A percentile compares a stretch with the other conserved stretches of the same genome.
Evolutionary conservation across 2,329 filamentous ascomycete species (phyloP).

Genomic region (Aspergillaceae sp.): DNA sequence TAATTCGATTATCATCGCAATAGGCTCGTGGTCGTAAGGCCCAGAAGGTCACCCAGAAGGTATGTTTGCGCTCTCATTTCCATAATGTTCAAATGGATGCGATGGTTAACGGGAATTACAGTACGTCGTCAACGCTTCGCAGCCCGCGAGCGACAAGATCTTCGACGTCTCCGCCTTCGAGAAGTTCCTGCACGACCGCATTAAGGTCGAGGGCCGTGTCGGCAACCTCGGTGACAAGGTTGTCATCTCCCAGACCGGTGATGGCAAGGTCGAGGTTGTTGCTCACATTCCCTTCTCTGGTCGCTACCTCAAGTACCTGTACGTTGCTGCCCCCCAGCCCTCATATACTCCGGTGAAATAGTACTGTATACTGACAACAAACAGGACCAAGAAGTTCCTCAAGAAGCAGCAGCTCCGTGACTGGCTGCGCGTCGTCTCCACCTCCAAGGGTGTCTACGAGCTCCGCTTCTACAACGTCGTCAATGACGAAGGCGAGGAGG

Average conservation of each 20-base stretch:
- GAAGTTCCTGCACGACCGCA: slow-evolving; percentile 99
- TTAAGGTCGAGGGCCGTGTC: slow-evolving; percentile 98
- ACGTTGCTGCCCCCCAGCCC: slow-evolving; percentile 35
- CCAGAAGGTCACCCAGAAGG: slow-evolving; percentile 44
- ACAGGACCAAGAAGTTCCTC: slow-evolving; percentile 99
- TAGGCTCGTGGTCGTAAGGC: slow-evolving; percentile 40
- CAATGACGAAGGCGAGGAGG: slow-evolving; percentile 94
- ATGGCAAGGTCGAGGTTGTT: slow-evolving; percentile 97
- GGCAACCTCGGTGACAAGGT: slow-evolving; percentile 95
- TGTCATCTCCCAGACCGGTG: slow-evolving; percentile 79
- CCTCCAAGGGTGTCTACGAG: slow-evolving; percentile 97
- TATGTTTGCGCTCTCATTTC: slow-evolving; percentile 20
- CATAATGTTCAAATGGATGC: background rate
- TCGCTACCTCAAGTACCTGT: slow-evolving; percentile 99
- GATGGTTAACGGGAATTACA: slow-evolving; percentile 30
- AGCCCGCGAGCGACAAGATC: slow-evolving; percentile 99
- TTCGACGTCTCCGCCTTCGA: slow-evolving; percentile 98
- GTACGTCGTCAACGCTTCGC: slow-evolving; percentile 99
- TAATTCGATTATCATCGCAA: slow-evolving; percentile 55
- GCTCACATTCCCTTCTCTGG: slow-evolving; percentile 97
- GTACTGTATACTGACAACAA: background rate
- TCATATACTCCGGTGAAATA: background rate
- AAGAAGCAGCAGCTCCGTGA: slow-evolving; percentile 99
- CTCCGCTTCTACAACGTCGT: slow-evolving; percentile 99
- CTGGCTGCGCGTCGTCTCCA: slow-evolving; percentile 98